phyloP scores from a whole-genome alignment of 176 grass and related monocot genomes.

The Sorghum bicolor region Sorghum_bicolor_NCBIv3 NC_012871.2:5800501-5801000 shows the following conservation, averaged over 20 bases:
- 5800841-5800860: neutral
- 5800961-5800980: neutral
- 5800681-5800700: neutral
- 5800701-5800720: neutral
- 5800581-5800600: too few species aligned
- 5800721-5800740: neutral
- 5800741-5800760: neutral
- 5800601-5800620: neutral
- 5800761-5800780: neutral
- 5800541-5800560: too few species aligned
- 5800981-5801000: neutral
- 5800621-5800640: neutral
- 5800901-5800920: neutral
- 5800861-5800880: neutral
- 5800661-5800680: neutral
- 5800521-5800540: neutral
- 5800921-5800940: neutral
- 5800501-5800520: neutral
- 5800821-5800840: neutral
- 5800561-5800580: neutral
- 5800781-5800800: neutral
- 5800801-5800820: neutral
- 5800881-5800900: neutral
- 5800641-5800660: neutral
- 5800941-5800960: neutral